Conservation (phyloP, 1,139 yeast species). For the Blastobotrys raffinosifermentans region DNA sequence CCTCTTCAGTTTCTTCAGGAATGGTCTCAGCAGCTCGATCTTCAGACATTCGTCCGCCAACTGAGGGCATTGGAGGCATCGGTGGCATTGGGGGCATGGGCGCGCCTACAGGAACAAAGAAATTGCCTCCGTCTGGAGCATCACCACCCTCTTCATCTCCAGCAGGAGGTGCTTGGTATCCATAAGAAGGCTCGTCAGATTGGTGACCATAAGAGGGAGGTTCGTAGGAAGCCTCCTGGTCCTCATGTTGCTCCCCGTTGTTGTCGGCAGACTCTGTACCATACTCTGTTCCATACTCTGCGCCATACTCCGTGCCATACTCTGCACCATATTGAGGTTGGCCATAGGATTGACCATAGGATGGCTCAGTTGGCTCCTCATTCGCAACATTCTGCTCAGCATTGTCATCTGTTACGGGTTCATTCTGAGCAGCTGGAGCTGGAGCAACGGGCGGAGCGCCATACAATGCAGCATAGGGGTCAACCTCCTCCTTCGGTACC, state of each 20-base stretch:
- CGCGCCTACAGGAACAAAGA: constrained; percentile 8
- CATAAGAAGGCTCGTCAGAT: constrained; percentile 11
- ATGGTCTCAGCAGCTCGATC: constrained; percentile 9
- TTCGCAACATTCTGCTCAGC: neutral
- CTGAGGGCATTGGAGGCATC: neutral
- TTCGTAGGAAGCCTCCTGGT: constrained; percentile 20
- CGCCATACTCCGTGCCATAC: too few species aligned
- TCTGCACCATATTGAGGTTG: constrained; percentile 14
- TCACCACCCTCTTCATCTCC: constrained; percentile 7
- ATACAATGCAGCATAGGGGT: constrained; percentile 19
- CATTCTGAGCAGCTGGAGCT: too few species aligned
- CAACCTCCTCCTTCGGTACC: constrained; percentile 10
- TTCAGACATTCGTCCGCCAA: constrained; percentile 2
- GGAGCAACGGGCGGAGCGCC: constrained; percentile 9
- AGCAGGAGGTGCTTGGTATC: neutral
- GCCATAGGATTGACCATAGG: constrained; percentile 8
- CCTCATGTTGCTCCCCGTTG: too few species aligned
- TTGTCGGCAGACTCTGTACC: too few species aligned
- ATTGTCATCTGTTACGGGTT: too few species aligned
- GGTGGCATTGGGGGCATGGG: constrained; percentile 5
- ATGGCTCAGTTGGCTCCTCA: neutral
- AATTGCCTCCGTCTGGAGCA: constrained; percentile 8
- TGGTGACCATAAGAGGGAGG: constrained; percentile 21
- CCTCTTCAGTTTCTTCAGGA: constrained; percentile 29
- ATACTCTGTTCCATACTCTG: too few species aligned